Percentiles rank a stretch among this genome's conserved stretches.
phyloP scores from a whole-genome alignment of 257 asterid species.

The Capsicum baccatum region DNA sequence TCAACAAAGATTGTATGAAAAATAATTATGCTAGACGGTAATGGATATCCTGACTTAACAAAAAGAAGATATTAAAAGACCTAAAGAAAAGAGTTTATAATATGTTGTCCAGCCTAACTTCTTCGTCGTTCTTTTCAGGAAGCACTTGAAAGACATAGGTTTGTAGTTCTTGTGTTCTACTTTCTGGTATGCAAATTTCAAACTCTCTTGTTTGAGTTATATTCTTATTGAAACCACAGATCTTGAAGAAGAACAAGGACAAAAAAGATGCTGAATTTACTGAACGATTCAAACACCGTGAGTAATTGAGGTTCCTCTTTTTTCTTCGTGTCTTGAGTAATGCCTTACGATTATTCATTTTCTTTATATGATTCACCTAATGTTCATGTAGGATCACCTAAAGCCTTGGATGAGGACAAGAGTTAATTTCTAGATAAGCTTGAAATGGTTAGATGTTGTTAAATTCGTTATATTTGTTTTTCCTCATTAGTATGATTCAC shows the following conservation, averaged over 20 bases:
- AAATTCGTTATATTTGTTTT: neutral
- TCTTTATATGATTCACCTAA: neutral
- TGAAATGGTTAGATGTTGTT: constrained; percentile 63
- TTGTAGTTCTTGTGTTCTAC: neutral
- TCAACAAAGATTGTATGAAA: too few relatives aligned
- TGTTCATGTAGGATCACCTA: constrained; percentile 81
- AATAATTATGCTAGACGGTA: too few relatives aligned
- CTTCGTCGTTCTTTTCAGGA: too few relatives aligned
- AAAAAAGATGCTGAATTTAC: constrained; percentile 92
- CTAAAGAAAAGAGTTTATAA: too few relatives aligned
- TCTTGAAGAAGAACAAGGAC: constrained; percentile 88
- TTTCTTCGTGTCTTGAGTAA: neutral
- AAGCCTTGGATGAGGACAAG: constrained; percentile 98
- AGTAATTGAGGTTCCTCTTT: constrained; percentile 30
- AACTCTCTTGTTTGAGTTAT: neutral
- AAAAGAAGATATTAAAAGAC: too few relatives aligned
- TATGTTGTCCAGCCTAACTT: too few relatives aligned
- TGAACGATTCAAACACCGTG: constrained; percentile 96
- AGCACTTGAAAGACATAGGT: too few relatives aligned
- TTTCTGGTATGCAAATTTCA: neutral
- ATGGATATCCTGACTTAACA: too few relatives aligned
- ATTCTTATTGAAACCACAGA: constrained; percentile 44
- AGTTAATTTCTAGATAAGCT: constrained; percentile 83
- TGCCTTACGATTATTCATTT: constrained; percentile 9
- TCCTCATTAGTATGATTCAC: neutral